These are phyloP conservation scores for Colletotrichum paranaense DNA, from an alignment of 2,329 filamentous ascomycete genomes.

Conservation along the genomic window DNA sequence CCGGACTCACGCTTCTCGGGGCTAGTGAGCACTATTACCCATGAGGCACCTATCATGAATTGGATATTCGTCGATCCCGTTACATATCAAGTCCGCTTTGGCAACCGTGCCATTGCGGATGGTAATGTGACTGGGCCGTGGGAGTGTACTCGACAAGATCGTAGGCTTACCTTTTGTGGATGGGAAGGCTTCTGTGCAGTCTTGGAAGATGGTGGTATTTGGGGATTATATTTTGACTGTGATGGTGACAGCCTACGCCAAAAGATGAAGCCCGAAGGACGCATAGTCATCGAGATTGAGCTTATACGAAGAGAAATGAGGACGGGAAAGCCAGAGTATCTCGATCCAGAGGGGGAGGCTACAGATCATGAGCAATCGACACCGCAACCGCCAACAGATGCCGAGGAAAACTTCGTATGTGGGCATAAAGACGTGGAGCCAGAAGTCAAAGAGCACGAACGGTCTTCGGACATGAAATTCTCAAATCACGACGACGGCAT, in stretches of 20 bases:
- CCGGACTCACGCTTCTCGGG: slow-evolving; percentile 60
- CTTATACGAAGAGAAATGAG: slow-evolving; percentile 61
- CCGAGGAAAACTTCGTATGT: background rate
- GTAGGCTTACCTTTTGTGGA: slow-evolving; percentile 58
- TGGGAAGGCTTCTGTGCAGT: slow-evolving; percentile 62
- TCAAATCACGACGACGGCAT: too few species aligned
- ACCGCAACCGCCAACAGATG: background rate
- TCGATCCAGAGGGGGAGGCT: background rate
- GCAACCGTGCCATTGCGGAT: slow-evolving; percentile 54
- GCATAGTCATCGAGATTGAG: slow-evolving; percentile 66
- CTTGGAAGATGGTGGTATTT: slow-evolving; percentile 55
- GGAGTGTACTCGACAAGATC: slow-evolving; percentile 64
- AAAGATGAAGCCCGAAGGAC: slow-evolving; percentile 57
- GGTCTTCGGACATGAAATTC: too few species aligned
- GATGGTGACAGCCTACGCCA: slow-evolving; percentile 55
- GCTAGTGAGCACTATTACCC: slow-evolving; percentile 60
- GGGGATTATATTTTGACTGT: slow-evolving; percentile 60
- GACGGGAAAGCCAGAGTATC: background rate
- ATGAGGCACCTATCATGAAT: slow-evolving; percentile 60
- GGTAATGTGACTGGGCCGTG: slow-evolving; percentile 58
- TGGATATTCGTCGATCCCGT: slow-evolving; percentile 61
- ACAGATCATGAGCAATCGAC: background rate
- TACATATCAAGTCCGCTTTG: slow-evolving; percentile 59
- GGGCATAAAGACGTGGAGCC: too few species aligned
- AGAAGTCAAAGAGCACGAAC: too few species aligned